Conservation (phyloP, 2,329 filamentous ascomycete genomes). For the Trichoderma sp. region DNA sequence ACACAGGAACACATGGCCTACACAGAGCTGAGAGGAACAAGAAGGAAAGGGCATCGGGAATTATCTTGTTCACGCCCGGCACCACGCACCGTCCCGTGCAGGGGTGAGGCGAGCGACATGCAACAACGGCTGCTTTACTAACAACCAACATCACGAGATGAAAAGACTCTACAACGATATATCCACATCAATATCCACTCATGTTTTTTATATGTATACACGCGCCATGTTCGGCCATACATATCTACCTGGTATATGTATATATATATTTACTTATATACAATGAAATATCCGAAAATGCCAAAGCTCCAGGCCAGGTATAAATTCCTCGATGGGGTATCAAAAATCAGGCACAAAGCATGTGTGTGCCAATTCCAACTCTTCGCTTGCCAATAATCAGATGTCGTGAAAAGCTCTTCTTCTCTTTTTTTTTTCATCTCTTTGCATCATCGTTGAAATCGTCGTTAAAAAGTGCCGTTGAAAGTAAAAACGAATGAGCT, state of each 20-base stretch:
- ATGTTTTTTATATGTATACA: neutral
- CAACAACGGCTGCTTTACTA: neutral
- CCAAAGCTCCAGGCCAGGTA: constrained; percentile 21
- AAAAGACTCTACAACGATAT: neutral
- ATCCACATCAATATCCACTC: neutral
- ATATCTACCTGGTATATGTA: constrained; percentile 1
- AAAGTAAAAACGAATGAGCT: neutral
- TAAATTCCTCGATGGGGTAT: constrained; percentile 29
- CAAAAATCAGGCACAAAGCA: constrained; percentile 23
- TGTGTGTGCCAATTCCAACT: constrained; percentile 16
- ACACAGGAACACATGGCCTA: neutral
- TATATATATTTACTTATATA: constrained; percentile 24
- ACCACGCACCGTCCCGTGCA: neutral
- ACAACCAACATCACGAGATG: neutral
- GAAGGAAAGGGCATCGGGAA: neutral
- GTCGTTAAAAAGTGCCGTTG: neutral
- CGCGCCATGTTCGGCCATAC: neutral
- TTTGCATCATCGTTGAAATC: neutral
- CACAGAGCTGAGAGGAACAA: neutral
- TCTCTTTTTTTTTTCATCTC: neutral
- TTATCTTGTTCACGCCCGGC: neutral
- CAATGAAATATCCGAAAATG: constrained; percentile 22
- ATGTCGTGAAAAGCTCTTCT: neutral
- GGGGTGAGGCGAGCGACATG: neutral
- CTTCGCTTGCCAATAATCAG: constrained; percentile 9